Conservation (phyloP, 1,284 basidiomycete genomes). For the Cerrena zonata region DNA sequence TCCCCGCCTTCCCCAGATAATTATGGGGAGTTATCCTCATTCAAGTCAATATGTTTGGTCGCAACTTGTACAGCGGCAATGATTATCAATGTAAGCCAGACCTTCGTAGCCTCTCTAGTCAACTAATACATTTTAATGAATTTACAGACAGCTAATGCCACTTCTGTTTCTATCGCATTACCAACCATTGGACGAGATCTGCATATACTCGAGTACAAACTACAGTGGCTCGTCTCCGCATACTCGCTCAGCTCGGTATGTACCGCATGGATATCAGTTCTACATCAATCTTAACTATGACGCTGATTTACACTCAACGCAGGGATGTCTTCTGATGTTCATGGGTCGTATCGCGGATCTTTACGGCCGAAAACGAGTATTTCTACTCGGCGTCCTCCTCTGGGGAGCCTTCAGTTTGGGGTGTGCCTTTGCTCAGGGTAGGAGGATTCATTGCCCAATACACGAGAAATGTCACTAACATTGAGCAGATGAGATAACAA, state of each 20-base stretch:
- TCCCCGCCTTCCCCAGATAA: no score
- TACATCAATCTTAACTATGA: no score
- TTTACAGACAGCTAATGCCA: conserved; percentile 28
- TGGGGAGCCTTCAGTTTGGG: conserved; percentile 34
- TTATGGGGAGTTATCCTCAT: no score
- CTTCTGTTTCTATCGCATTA: conserved; percentile 41
- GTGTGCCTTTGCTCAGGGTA: conserved; percentile 31
- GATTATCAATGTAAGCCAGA: conserved; percentile 2
- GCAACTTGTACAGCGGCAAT: conserved; percentile 3
- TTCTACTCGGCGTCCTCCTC: conserved; percentile 40
- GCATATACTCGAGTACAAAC: conserved; percentile 34
- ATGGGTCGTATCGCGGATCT: conserved; percentile 58
- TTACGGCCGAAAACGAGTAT: conserved; percentile 49
- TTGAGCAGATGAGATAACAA: conserved; percentile 28
- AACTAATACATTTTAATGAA: no score
- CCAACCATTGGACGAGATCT: conserved; percentile 49
- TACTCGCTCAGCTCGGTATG: conserved; percentile 43
- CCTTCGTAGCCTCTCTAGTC: background rate
- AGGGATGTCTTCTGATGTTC: conserved; percentile 57
- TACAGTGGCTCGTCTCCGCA: conserved; percentile 60
- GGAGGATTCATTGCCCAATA: no score
- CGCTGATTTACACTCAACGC: no score
- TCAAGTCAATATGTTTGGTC: no score
- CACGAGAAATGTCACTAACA: no score
- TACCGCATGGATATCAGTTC: no score